These are phyloP conservation scores for Athelia psychrophila DNA, from an alignment of 1,284 basidiomycete genomes.

Conservation along the genomic window DNA sequence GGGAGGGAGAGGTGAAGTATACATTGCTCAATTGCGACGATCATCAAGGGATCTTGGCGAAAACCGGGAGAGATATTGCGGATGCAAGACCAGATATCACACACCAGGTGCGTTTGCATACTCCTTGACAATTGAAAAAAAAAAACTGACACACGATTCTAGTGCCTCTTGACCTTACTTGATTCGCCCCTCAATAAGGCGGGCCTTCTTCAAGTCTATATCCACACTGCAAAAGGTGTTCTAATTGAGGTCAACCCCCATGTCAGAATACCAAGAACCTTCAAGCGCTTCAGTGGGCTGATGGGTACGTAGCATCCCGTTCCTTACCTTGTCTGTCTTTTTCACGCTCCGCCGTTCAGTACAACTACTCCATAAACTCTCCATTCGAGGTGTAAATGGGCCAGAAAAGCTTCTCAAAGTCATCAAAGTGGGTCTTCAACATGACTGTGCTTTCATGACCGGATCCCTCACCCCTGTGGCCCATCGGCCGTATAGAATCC, in stretches of 20 bases:
- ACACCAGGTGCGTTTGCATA: slow-evolving; percentile 73
- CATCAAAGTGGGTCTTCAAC: slow-evolving; percentile 67
- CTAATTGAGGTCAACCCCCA: slow-evolving; percentile 99
- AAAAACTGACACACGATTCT: no score
- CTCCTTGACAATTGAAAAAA: slow-evolving; percentile 2
- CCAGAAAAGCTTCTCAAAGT: slow-evolving; percentile 97
- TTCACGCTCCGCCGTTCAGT: slow-evolving; percentile 49
- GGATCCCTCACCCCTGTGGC: slow-evolving; percentile 6
- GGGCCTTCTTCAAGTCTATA: slow-evolving; percentile 95
- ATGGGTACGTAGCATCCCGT: slow-evolving; percentile 72
- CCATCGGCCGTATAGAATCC: slow-evolving; percentile 94
- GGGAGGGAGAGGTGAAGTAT: slow-evolving; percentile 88
- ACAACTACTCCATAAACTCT: slow-evolving; percentile 95
- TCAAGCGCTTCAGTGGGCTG: slow-evolving; percentile 97
- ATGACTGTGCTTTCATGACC: neutral
- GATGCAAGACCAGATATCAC: slow-evolving; percentile 98
- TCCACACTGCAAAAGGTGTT: slow-evolving; percentile 95
- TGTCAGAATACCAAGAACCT: slow-evolving; percentile 96
- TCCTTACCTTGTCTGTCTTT: slow-evolving; percentile 3
- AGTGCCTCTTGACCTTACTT: slow-evolving; percentile 95
- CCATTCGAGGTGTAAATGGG: slow-evolving; percentile 94
- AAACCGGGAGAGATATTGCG: slow-evolving; percentile 96
- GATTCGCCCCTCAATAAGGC: slow-evolving; percentile 99
- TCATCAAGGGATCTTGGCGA: slow-evolving; percentile 97
- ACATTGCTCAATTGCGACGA: slow-evolving; percentile 98